A percentile compares a stretch with the other conserved stretches of the same genome.
phyloP scores from a whole-genome alignment of 352 stramenopile species.

The Pythium guiyangense region DNA sequence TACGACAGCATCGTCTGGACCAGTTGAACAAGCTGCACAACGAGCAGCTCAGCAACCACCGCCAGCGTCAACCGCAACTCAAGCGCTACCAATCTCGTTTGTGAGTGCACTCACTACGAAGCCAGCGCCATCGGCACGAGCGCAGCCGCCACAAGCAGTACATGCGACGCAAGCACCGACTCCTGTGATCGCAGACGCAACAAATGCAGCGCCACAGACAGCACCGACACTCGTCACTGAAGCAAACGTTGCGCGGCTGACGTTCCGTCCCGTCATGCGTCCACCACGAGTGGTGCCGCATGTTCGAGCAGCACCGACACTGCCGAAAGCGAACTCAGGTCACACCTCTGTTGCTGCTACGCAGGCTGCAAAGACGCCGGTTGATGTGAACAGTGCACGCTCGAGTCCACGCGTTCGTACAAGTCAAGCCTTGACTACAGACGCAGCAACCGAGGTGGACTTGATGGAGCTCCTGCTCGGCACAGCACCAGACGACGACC shows the following conservation, averaged over 20 bases:
- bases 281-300: not conserved
- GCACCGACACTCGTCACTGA: not conserved
- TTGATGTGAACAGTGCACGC: not conserved
- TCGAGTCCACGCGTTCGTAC: not conserved
- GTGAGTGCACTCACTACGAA: too few species aligned
- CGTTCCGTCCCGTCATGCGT: not conserved
- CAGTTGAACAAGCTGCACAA: not conserved
- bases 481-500: not conserved
- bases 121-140: not conserved
- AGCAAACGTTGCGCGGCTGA: not conserved
- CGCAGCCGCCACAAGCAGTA: not conserved
- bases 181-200: not conserved
- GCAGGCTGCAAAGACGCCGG: not conserved
- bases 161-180: not conserved
- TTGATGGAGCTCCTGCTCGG: constrained; percentile 6
- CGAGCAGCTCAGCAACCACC: not conserved
- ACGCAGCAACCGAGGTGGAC: not conserved
- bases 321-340: not conserved
- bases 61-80: too few species aligned
- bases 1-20: not conserved
- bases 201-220: not conserved
- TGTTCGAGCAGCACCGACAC: not conserved
- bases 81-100: too few species aligned
- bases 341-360: not conserved
- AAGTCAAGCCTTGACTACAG: not conserved